Conservation (phyloP, 179 eudicot species). For the Silene vulgaris region DNA sequence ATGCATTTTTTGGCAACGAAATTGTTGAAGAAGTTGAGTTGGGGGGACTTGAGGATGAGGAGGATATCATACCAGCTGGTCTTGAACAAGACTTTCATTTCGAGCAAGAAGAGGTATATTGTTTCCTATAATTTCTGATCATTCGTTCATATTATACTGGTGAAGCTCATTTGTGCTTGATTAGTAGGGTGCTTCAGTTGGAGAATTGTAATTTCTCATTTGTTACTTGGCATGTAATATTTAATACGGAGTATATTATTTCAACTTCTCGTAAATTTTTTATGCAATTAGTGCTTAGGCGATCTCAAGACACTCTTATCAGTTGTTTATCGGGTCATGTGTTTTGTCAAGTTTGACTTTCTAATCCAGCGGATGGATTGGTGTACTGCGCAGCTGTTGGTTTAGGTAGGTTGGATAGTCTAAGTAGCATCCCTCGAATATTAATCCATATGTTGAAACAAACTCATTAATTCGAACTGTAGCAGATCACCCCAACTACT, state of each 20-base stretch:
- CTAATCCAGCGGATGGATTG: neutral
- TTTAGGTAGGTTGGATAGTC: neutral
- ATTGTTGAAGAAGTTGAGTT: conserved; percentile 46
- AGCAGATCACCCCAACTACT: neutral
- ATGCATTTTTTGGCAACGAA: conserved; percentile 45
- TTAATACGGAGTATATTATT: neutral
- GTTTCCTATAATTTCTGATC: neutral
- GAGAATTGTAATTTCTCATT: neutral
- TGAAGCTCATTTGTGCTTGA: conserved; percentile 7
- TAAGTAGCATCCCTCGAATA: neutral
- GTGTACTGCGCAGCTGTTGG: neutral
- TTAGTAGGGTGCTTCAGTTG: neutral
- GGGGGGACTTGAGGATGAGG: conserved; percentile 49
- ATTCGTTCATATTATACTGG: neutral
- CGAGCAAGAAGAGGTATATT: conserved; percentile 31
- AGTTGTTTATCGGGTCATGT: neutral
- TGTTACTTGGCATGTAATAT: neutral
- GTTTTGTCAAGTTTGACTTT: conserved; percentile 7
- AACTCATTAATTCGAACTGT: neutral
- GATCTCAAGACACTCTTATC: neutral
- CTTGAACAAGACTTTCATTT: conserved; percentile 31
- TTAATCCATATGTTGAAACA: neutral
- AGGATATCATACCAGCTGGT: conserved; percentile 28
- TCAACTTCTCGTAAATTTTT: neutral
- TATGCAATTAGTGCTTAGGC: neutral